Evolutionary conservation across 176 grass and related monocot genomes (phyloP), one percentile per base, ranked within the genome.

Genomic region (Cymbopogon citratus): DNA sequence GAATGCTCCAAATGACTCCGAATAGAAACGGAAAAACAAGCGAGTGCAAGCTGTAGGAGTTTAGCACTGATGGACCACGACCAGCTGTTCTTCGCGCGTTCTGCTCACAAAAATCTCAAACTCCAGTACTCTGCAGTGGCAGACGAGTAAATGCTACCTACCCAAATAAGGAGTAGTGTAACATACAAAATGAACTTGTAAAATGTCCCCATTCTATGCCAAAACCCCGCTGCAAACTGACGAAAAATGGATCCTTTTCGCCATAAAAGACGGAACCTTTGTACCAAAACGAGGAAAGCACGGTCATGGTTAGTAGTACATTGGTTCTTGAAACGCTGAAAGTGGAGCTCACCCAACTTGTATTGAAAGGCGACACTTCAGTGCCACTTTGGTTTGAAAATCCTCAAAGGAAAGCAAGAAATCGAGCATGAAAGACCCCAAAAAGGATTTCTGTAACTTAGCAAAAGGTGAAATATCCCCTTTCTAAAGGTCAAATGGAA

Each of bases 271-370:
- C 51, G 44, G 10, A 85, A 0, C 3, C 14, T 69, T 66, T 39
- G 52, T 23, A 73, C 38, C 26, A 69, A 69, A 46, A 44, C 41
- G 34, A 51, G 6, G 33, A 41, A 63, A 78, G 43, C 54, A 83
- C 10, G 28, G 45, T 29, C 27, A 66, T 31, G 15, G 23, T 2
- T n/a, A n/a, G 78, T 73, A 6, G 79, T 73, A 6, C 66, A 65
- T 45, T 78, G 21, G 35, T 83, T 87, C 43, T 83, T 83, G 54
- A 29, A 61, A 31, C 41, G 61, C 74, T 63, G 38, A 70, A 41
- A 69, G 28, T 7, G 11, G 46, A 66, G 69, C 5, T 80, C 26
- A 4, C 38, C 1, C 77, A 5, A 31, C 60, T 44, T 56, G 5
- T 9, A 23, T 49, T 61, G 3, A 44, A 15, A n/a, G 9, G 14